A percentile compares a stretch with the other conserved stretches of the same genome.
Conservation (phyloP, 805 yeast genomes). For the Grigorovia yakushimaensis region DNA sequence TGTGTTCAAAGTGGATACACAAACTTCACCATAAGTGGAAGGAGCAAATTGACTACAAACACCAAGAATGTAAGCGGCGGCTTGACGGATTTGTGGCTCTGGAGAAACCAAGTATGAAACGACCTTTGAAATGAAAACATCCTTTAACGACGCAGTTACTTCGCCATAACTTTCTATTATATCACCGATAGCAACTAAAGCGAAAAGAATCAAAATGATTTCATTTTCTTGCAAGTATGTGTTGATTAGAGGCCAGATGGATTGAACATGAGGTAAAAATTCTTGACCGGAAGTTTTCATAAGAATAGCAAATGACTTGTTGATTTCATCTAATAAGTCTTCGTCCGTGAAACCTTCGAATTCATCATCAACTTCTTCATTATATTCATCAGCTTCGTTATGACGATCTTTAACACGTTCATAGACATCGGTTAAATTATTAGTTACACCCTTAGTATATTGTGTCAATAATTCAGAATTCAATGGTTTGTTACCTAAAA, state of each 20-base stretch:
- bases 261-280: slow-evolving; percentile 58
- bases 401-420: slow-evolving; percentile 67
- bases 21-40: slow-evolving; percentile 46
- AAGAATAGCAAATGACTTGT: slow-evolving; percentile 59
- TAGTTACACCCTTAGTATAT: slow-evolving; percentile 49
- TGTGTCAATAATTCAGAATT: slow-evolving; percentile 43
- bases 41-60: slow-evolving; percentile 80
- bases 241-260: slow-evolving; percentile 47
- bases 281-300: slow-evolving; percentile 51
- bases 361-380: slow-evolving; percentile 80
- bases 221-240: slow-evolving; percentile 58
- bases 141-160: slow-evolving; percentile 52
- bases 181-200: slow-evolving; percentile 72
- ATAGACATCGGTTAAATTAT: slow-evolving; percentile 56
- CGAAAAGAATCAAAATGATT: slow-evolving; percentile 62
- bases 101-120: slow-evolving; percentile 59
- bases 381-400: slow-evolving; percentile 71
- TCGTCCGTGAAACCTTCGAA: slow-evolving; percentile 80
- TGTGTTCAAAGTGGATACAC: slow-evolving; percentile 62
- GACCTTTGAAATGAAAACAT: slow-evolving; percentile 51
- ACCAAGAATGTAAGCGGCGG: slow-evolving; percentile 78
- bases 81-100: slow-evolving; percentile 72
- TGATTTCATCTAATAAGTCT: slow-evolving; percentile 78
- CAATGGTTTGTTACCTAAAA: slow-evolving; percentile 57
- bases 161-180: slow-evolving; percentile 72